These are phyloP conservation scores for Candida vaughaniae DNA, from an alignment of 805 yeast species.

Conservation along the genomic window DNA sequence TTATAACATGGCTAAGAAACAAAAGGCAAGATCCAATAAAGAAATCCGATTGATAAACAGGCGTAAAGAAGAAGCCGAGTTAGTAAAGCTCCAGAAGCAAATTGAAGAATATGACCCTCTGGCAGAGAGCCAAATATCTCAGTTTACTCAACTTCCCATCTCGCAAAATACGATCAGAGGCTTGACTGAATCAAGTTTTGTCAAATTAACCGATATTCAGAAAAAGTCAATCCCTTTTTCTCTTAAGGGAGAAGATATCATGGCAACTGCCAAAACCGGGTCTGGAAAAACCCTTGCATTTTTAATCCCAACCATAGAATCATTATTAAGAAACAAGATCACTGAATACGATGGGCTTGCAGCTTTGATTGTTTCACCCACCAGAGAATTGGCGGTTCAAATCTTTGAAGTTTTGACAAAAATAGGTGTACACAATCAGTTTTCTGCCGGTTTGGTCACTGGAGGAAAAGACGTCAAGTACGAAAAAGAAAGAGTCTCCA, in stretches of 20 bases:
- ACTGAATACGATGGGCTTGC: conserved; percentile 86
- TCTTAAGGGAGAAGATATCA: conserved; percentile 71
- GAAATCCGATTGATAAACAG: conserved; percentile 20
- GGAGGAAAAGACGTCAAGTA: conserved; percentile 88
- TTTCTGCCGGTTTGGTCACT: conserved; percentile 88
- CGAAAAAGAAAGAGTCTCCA: conserved; percentile 76
- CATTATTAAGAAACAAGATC: conserved; percentile 67
- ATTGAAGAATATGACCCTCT: conserved; percentile 54
- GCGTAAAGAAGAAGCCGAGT: conserved; percentile 31
- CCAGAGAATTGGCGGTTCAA: conserved; percentile 89
- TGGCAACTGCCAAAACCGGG: conserved; percentile 89
- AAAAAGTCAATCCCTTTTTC: conserved; percentile 72
- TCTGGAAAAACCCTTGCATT: conserved; percentile 91
- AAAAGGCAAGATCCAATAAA: conserved; percentile 16
- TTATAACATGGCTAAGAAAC: conserved; percentile 19
- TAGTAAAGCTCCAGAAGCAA: conserved; percentile 45
- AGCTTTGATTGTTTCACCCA: conserved; percentile 86
- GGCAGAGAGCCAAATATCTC: conserved; percentile 29
- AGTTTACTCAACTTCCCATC: conserved; percentile 78
- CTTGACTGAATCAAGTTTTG: conserved; percentile 72
- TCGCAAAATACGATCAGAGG: conserved; percentile 67
- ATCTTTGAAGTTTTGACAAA: conserved; percentile 84
- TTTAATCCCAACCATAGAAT: conserved; percentile 74
- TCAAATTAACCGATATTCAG: conserved; percentile 84
- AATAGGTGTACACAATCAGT: conserved; percentile 70